phyloP scores from a whole-genome alignment of 495 filamentous ascomycete species.

The Hyaloscypha bicolor region DNA sequence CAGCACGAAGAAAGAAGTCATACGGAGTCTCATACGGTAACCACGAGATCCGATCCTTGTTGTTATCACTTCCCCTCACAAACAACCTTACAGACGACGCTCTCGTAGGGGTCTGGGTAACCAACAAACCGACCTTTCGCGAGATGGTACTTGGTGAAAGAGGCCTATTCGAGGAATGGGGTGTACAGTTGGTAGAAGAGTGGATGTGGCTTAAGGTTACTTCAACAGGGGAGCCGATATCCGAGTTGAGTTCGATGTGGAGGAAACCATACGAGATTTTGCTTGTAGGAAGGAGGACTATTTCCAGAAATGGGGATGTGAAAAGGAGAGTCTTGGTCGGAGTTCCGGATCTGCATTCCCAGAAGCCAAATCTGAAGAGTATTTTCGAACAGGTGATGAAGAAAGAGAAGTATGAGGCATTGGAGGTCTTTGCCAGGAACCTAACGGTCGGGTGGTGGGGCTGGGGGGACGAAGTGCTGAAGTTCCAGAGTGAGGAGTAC shows the following conservation, averaged over 20 bases:
- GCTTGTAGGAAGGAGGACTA: slow-evolving; percentile 58
- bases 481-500: slow-evolving; percentile 71
- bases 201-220: slow-evolving; percentile 95
- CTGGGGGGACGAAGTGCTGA: slow-evolving; percentile 85
- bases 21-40: slow-evolving; percentile 60
- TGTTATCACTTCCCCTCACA: slow-evolving; percentile 55
- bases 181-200: slow-evolving; percentile 70
- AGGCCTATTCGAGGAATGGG: slow-evolving; percentile 63
- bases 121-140: slow-evolving; percentile 68
- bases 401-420: slow-evolving; percentile 53
- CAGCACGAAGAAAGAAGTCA: slow-evolving; percentile 66
- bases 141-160: slow-evolving; percentile 56
- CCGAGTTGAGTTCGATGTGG: slow-evolving; percentile 68
- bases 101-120: slow-evolving; percentile 83
- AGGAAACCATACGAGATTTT: slow-evolving; percentile 87
- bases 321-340: slow-evolving; percentile 55
- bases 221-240: slow-evolving; percentile 65
- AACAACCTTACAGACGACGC: slow-evolving; percentile 56
- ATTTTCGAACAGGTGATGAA: slow-evolving; percentile 50
- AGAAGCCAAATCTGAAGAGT: slow-evolving; percentile 67
- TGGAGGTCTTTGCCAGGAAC: slow-evolving; percentile 89
- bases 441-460: slow-evolving; percentile 86
- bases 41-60: slow-evolving; percentile 42
- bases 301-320: not conserved
- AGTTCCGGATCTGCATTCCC: slow-evolving; percentile 89